phyloP scores from a whole-genome alignment of 805 yeast genomes.

The Hanseniaspora guilliermondii region DNA sequence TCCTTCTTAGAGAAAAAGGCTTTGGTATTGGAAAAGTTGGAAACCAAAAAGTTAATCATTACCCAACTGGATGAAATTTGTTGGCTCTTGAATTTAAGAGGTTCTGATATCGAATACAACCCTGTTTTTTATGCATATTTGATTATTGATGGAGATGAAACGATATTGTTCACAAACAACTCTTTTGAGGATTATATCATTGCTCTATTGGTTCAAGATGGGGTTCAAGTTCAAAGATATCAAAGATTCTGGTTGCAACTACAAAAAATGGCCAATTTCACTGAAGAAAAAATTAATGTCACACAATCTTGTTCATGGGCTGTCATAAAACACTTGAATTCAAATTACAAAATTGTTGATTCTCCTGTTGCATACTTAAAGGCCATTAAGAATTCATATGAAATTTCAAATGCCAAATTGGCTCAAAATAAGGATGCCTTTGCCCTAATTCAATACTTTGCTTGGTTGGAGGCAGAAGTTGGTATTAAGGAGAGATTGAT shows the following conservation, averaged over 20 bases:
- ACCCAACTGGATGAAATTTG: slow-evolving; percentile 81
- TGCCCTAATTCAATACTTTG: slow-evolving; percentile 57
- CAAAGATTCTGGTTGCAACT: slow-evolving; percentile 47
- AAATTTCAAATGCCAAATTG: slow-evolving; percentile 52
- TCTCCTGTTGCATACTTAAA: slow-evolving; percentile 60
- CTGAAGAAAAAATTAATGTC: slow-evolving; percentile 33
- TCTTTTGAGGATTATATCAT: slow-evolving; percentile 30
- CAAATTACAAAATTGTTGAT: slow-evolving; percentile 27
- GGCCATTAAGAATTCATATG: slow-evolving; percentile 61
- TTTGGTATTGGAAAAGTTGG: neutral
- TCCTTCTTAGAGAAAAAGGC: slow-evolving; percentile 43
- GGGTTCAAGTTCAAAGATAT: slow-evolving; percentile 44
- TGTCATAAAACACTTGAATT: slow-evolving; percentile 38
- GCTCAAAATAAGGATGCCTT: slow-evolving; percentile 82
- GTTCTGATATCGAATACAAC: slow-evolving; percentile 67
- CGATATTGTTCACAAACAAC: slow-evolving; percentile 44
- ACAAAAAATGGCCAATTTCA: slow-evolving; percentile 19
- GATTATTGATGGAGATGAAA: slow-evolving; percentile 34
- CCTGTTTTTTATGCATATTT: slow-evolving; percentile 72
- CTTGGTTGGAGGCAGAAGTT: slow-evolving; percentile 69
- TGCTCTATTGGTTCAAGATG: slow-evolving; percentile 32
- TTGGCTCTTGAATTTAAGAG: slow-evolving; percentile 79
- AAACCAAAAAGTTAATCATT: slow-evolving; percentile 35
- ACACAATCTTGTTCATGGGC: slow-evolving; percentile 61
- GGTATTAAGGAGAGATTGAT: slow-evolving; percentile 31